Evolutionary conservation across 495 filamentous ascomycete species (phyloP), one percentile per base, ranked within the genome.

Genomic region (Lasiosphaeriaceae sp.): DNA sequence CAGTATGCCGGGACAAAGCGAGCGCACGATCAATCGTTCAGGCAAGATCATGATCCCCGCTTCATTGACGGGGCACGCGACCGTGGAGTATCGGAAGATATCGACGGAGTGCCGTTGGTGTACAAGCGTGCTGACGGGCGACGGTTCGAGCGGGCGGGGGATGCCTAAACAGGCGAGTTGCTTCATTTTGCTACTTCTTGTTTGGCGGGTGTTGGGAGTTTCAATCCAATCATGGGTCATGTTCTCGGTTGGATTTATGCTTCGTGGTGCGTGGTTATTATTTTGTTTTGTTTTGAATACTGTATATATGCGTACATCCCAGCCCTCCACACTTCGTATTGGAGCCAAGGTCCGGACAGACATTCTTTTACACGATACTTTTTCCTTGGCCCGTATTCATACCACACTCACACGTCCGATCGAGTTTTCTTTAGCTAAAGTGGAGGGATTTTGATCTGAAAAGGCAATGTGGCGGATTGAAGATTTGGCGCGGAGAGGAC

Each of bases 1-100:
- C 53, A 47, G 53, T 58, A 64, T 29, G 69, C 69, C 2, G 69
- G 69, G 11, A 61, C 67, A 1, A 71, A 71, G 56, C 64, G 69
- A 1, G 50, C 60, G 3, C 65, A 62, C 53, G 67, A 62, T 23
- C 50, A 69, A 45, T 52, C 63, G 2, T 71, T 71, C 52, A 24
- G 56, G 21, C 44, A 22, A 0, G 60, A 62, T 16, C 0, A 24
- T 3, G 62, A 67, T 0, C 31, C 34, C 11, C 62, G 64, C 14
- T 65, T 53, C 57, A 64, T 63, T 35, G 54, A 71, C 45, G 69
- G 69, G 1, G 58, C 62, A 31, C 65, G 69, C 24, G 69, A 71
- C 11, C 35, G 21, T 44, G 62, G 29, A 11, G 2, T 11, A n/a
- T 20, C 41, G 0, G 64, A 69, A 9, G 68, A 71, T 35, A 5